Evolutionary conservation across 2,329 filamentous ascomycete genomes (phyloP).

Genomic region (Didymella pinodella): DNA sequence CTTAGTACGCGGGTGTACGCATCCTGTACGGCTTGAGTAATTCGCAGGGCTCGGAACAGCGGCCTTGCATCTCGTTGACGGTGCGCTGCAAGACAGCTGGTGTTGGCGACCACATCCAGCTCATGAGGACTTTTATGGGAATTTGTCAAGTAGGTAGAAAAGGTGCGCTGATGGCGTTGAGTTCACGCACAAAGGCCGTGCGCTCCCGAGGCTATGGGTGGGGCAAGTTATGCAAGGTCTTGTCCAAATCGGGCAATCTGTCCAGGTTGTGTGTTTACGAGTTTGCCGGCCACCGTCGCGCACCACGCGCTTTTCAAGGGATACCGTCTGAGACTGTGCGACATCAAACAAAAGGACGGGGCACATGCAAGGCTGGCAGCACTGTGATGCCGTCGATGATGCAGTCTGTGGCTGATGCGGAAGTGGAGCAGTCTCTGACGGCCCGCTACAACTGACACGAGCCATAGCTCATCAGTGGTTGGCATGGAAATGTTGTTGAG

Average conservation of each 20-base stretch:
- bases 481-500: constrained; percentile 32
- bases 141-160: constrained; percentile 18
- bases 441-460: constrained; percentile 27
- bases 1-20: constrained; percentile 1
- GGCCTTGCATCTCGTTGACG: background rate
- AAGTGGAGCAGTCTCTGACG: constrained; percentile 24
- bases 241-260: constrained; percentile 12
- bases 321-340: constrained; percentile 28
- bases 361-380: constrained; percentile 29
- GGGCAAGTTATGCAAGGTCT: constrained; percentile 16
- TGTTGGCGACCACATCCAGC: constrained; percentile 9
- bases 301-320: constrained; percentile 10
- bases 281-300: constrained; percentile 8
- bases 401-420: constrained; percentile 25
- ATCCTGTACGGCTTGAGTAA: background rate
- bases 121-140: constrained; percentile 5
- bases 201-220: constrained; percentile 18
- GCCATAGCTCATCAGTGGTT: constrained; percentile 18
- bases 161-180: constrained; percentile 17
- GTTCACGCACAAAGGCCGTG: constrained; percentile 14
- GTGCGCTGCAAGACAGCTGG: constrained; percentile 11
- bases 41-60: background rate
- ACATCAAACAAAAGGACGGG: constrained; percentile 12
- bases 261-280: constrained; percentile 8
- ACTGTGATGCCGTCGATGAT: constrained; percentile 27